Evolutionary conservation across 2,329 filamentous ascomycete genomes (phyloP).

Genomic region (Claviceps maximensis): DNA sequence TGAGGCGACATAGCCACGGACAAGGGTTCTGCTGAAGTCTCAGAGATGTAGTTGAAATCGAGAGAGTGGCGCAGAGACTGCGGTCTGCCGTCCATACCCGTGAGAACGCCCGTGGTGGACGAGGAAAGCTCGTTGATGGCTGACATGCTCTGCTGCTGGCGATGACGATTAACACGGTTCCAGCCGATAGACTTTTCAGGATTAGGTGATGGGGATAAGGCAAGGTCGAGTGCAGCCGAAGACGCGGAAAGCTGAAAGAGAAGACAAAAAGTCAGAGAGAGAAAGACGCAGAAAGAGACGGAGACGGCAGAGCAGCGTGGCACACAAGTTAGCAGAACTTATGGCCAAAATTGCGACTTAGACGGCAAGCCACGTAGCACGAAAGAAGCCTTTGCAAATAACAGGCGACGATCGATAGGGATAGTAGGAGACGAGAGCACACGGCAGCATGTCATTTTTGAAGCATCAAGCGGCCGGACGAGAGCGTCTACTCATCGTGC

Average conservation of each 20-base stretch:
- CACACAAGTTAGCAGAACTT: neutral
- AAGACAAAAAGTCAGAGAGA: constrained; percentile 22
- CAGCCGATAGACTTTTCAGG: constrained; percentile 44
- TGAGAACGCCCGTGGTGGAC: constrained; percentile 31
- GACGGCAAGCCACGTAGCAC: neutral
- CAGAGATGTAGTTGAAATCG: constrained; percentile 37
- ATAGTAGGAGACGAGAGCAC: neutral
- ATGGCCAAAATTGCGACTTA: neutral
- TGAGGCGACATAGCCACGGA: constrained; percentile 31
- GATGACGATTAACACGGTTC: constrained; percentile 51
- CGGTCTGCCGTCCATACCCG: constrained; percentile 33
- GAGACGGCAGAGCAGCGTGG: constrained; percentile 2
- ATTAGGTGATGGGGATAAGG: constrained; percentile 53
- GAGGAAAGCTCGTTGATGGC: constrained; percentile 29
- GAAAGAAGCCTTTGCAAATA: neutral
- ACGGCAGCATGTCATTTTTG: neutral
- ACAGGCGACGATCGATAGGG: neutral
- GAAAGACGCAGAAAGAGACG: constrained; percentile 9
- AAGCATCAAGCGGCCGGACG: neutral
- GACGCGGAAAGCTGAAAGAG: constrained; percentile 59
- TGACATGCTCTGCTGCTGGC: constrained; percentile 48
- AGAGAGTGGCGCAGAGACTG: constrained; percentile 44
- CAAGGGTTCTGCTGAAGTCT: constrained; percentile 26
- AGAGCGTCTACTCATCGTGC: neutral
- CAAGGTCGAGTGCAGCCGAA: constrained; percentile 68